Evolutionary conservation across 2,329 filamentous ascomycete species (phyloP), one percentile per base, ranked within the genome.

Genomic region (Talaromyces sp.): DNA sequence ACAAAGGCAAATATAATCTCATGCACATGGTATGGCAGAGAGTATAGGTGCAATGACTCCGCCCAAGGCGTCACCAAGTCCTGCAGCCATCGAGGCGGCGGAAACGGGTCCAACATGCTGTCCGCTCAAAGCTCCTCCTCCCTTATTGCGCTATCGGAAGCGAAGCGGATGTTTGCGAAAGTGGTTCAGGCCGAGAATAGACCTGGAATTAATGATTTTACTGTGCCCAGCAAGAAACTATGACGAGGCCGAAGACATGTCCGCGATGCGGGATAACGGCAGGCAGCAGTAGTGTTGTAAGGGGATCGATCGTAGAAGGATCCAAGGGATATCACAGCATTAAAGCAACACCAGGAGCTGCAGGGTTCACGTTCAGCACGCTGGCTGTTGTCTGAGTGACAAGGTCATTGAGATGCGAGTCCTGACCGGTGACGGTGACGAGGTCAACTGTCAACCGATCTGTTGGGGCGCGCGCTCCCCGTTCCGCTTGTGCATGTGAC

Each of bases 21-120:
- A 75, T 88, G 86, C 69, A 83, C 77, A 72, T 88, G 86, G 61
- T 84, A 76, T 3, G 84, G 77, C 17, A 88, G 80, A 11, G 84
- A 83, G 19, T 81, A 77, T 44, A 88, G 78, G 55, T 74, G 75
- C 61, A 86, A 70, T n/a, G 70, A 73, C 62, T 81, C 74, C 63
- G 84, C 80, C 66, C 83, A 73, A 8, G 83, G 84, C 63, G 80
- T 74, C 59, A 80, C 69, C 62, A 78, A 72, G 51, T 74, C 70
- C 65, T 80, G 73, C 47, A 88, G 79, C 73, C 77, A 78, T 59
- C 72, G 70, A n/a, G 85, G 84, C 8, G 82, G 75, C 22, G 81
- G 74, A 7, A 74, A 74, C 57, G 78, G 78, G 64, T 80, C 78
- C 63, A 79, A 69, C 78, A 80, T 80, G 55, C 59, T 72, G 66